These are phyloP conservation scores for Cyberlindnera samutprakarnensis DNA, from an alignment of 805 yeast genomes.

Conservation along the genomic window DNA sequence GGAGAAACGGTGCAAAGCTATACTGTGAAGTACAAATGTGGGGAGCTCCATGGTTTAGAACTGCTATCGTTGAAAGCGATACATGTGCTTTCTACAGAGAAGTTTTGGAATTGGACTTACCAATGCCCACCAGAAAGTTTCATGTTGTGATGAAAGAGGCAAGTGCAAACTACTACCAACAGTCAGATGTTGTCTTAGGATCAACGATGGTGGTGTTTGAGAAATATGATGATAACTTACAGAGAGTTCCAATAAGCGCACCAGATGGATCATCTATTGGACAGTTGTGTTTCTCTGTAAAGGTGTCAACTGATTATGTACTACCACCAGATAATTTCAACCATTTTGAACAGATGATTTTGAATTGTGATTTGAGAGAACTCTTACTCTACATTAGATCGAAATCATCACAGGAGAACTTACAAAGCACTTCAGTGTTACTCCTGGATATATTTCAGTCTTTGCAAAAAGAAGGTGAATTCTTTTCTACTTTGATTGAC, in stretches of 20 bases:
- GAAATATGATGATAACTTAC: conserved; percentile 15
- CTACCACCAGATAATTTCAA: conserved; percentile 54
- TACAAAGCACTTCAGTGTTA: conserved; percentile 51
- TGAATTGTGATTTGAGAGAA: conserved; percentile 42
- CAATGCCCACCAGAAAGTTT: conserved; percentile 42
- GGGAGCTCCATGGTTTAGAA: conserved; percentile 71
- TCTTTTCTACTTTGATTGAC: conserved; percentile 66
- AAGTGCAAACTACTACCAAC: conserved; percentile 6
- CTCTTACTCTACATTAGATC: conserved; percentile 36
- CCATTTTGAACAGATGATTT: conserved; percentile 54
- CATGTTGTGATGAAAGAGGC: conserved; percentile 38
- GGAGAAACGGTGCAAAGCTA: conserved; percentile 21
- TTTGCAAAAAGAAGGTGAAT: conserved; percentile 56
- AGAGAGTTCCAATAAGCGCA: conserved; percentile 28
- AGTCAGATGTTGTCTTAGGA: conserved; percentile 30
- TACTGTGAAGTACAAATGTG: conserved; percentile 72
- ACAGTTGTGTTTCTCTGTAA: conserved; percentile 43
- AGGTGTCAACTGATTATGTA: conserved; percentile 45
- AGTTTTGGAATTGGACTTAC: conserved; percentile 54
- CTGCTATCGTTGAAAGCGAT: conserved; percentile 49
- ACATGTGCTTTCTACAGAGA: conserved; percentile 80
- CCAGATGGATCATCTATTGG: conserved; percentile 43
- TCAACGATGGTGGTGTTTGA: conserved; percentile 1
- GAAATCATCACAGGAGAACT: conserved; percentile 26
- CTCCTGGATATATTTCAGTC: conserved; percentile 72